Conservation (phyloP, 1,284 basidiomycete species). For the Cryptococcus hybrid region DNA sequence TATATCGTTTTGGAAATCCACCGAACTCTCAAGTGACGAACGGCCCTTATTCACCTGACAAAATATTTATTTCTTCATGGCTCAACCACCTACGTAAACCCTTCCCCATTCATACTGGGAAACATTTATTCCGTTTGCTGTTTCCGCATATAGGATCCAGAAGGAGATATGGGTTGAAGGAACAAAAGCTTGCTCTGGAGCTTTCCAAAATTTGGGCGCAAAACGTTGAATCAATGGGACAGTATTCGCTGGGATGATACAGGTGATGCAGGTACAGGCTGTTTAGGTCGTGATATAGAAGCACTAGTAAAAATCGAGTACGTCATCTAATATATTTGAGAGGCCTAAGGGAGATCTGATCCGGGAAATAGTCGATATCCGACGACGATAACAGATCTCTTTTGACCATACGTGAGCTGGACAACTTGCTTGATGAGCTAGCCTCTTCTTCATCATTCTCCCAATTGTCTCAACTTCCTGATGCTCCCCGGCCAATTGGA, state of each 20-base stretch:
- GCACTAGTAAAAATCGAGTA: constrained; percentile 14
- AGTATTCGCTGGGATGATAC: constrained; percentile 24
- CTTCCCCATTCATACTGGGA: constrained; percentile 28
- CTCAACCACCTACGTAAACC: constrained; percentile 29
- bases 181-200: constrained; percentile 60
- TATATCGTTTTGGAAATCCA: neutral
- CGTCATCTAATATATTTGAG: too few species aligned
- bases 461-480: constrained; percentile 40
- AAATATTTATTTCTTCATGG: constrained; percentile 44
- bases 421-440: constrained; percentile 67
- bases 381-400: too few species aligned
- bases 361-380: constrained; percentile 1
- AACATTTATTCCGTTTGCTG: constrained; percentile 64
- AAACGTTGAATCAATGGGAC: constrained; percentile 57
- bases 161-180: constrained; percentile 71
- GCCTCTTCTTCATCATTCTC: constrained; percentile 66
- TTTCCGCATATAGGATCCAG: constrained; percentile 73
- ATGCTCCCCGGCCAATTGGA: neutral
- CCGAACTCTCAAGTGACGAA: neutral
- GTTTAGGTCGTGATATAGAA: constrained; percentile 66
- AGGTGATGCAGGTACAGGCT: constrained; percentile 56
- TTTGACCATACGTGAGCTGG: constrained; percentile 52
- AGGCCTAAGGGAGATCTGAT: too few species aligned
- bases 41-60: constrained; percentile 6
- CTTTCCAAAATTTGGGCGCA: constrained; percentile 57